phyloP scores from a whole-genome alignment of 2,329 filamentous ascomycete species.

The Xylariaceae sp. region DNA sequence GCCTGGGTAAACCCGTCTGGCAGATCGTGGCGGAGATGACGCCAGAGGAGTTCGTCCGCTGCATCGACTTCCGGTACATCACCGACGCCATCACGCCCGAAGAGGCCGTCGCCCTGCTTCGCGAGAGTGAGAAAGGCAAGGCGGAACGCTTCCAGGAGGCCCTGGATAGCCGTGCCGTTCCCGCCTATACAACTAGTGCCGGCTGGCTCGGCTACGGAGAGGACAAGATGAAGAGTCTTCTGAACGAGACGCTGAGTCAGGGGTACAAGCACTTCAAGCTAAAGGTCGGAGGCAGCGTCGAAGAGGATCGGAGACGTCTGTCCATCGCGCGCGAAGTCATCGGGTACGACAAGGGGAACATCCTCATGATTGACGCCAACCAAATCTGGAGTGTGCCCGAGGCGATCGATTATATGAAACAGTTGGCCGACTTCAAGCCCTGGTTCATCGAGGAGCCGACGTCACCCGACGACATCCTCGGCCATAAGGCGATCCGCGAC shows the following conservation, averaged over 20 bases:
- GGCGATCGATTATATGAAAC: slow-evolving; percentile 79
- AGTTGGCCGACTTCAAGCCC: slow-evolving; percentile 75
- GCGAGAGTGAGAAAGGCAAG: slow-evolving; percentile 62
- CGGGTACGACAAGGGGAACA: slow-evolving; percentile 74
- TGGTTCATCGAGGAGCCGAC: slow-evolving; percentile 97
- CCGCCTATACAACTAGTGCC: slow-evolving; percentile 84
- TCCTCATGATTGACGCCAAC: slow-evolving; percentile 91
- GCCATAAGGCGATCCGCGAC: slow-evolving; percentile 78
- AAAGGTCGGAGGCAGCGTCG: slow-evolving; percentile 73
- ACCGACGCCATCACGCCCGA: slow-evolving; percentile 86
- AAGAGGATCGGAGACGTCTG: slow-evolving; percentile 65
- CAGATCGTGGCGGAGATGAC: slow-evolving; percentile 84
- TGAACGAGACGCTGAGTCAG: slow-evolving; percentile 67
- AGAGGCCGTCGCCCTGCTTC: slow-evolving; percentile 70
- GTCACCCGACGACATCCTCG: slow-evolving; percentile 81
- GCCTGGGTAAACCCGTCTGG: slow-evolving; percentile 83
- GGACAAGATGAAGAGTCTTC: slow-evolving; percentile 73
- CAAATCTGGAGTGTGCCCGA: slow-evolving; percentile 90
- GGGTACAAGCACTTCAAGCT: slow-evolving; percentile 87
- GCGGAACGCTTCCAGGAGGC: slow-evolving; percentile 67
- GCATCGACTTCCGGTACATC: slow-evolving; percentile 94
- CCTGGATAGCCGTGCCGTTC: slow-evolving; percentile 67
- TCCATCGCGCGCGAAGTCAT: slow-evolving; percentile 72
- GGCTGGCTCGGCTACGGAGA: slow-evolving; percentile 90
- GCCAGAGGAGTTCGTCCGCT: slow-evolving; percentile 77